Base-by-base conservation (phyloP, 2,329 filamentous ascomycete species). In the Tricladium varicosporioides region DNA sequence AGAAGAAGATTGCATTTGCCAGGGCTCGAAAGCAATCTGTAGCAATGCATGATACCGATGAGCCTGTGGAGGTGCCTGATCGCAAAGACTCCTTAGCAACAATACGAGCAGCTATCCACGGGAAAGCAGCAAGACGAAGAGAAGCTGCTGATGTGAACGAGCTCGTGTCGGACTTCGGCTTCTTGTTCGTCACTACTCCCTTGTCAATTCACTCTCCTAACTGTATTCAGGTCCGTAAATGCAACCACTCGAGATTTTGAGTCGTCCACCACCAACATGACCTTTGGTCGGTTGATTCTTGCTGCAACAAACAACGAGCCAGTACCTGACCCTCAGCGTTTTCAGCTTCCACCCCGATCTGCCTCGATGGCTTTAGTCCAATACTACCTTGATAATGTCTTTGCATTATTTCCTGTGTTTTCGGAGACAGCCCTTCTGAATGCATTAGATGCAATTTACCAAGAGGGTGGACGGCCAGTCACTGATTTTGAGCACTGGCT, bases 201-300 rank as follows among this genome's bases (percentile, higher is more conserved):
- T 51, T 53, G 11, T 15, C 48, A 14, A 48, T 27, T 11, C 47
- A 49, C 3, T 54, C 43, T 62, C 15, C 36, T 50, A 22, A 61
- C 58, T 63, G 46, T 7, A 44, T 49, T 14, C 66, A 94, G 91
- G 55, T 91, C 93, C 5, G 91, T 99, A 69, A 96, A 96, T 76
- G 92, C 94, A 27, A 97, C 92, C 0, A 93, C 92, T 1, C 83
- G 92, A 69, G 94, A 97, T 72, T 97, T 97, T 69, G 91, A 96
- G 71, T 88, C 91, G 8, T 91, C 92, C 57, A 86, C 89, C 31
- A 88, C 85, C 59, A 91, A 91, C 67, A 95, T 96, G 82, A 96
- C 92, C 0, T 97, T 97, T 78, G 91, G 92, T 22, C 87, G 91
- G 36, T 80, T 97, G 16, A 88, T 97, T 19, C 76, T 96, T 27